Conservation (phyloP, 345 rosid genomes). For the Psidium guajava region DNA sequence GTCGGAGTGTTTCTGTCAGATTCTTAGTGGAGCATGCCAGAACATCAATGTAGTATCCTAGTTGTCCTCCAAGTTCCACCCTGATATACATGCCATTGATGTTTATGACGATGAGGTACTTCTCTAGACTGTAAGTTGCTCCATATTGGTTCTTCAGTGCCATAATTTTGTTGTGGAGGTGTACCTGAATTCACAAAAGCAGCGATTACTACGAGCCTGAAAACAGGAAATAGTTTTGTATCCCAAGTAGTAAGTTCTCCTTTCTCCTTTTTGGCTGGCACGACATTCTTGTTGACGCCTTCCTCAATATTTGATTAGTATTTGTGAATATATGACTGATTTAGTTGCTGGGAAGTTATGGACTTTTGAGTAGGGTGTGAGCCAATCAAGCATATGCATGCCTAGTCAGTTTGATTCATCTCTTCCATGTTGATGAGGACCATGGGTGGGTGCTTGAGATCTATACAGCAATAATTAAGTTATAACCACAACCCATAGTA, state of each 20-base stretch:
- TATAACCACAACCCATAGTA: not conserved
- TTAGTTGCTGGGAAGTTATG: not conserved
- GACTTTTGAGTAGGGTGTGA: not conserved
- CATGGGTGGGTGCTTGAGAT: not conserved
- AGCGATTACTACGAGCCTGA: not conserved
- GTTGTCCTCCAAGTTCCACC: slow-evolving; percentile 88
- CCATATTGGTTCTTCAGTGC: slow-evolving; percentile 75
- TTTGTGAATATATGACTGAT: not conserved
- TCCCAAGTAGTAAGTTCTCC: not conserved
- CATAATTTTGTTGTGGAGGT: slow-evolving; percentile 71
- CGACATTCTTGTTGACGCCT: not conserved
- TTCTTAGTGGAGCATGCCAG: slow-evolving; percentile 86
- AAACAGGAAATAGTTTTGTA: not conserved
- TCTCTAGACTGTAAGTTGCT: slow-evolving; percentile 79
- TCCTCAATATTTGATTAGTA: not conserved
- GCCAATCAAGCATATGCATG: not conserved
- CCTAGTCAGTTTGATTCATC: not conserved
- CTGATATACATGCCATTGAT: slow-evolving; percentile 73
- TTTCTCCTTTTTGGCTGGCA: not conserved
- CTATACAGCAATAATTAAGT: not conserved
- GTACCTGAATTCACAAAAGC: slow-evolving; percentile 41
- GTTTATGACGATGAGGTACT: slow-evolving; percentile 57
- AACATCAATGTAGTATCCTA: slow-evolving; percentile 75
- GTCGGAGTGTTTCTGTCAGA: slow-evolving; percentile 75
- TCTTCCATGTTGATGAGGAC: not conserved